Base-by-base conservation (phyloP, 179 eudicot species). In the Beta macrorhiza region DNA sequence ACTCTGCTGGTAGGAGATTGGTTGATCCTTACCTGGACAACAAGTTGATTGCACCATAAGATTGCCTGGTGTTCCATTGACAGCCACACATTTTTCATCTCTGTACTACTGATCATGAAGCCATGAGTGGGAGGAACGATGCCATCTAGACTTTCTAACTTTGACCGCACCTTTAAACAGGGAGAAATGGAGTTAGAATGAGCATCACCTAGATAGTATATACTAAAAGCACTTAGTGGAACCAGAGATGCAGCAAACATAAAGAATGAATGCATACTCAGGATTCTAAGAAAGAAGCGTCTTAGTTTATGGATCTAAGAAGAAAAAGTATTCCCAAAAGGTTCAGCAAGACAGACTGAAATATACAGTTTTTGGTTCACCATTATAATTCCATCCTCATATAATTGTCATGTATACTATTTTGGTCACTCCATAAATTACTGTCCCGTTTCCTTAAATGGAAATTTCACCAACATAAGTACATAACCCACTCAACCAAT, bases 1-100 rank as follows among this genome's bases (percentile, higher is more conserved):
- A 73, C 51, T 53, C 58, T 29, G 5, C n/a, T 52, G 44, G 19
- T 72, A 25, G 29, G 71, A 73, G 4, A 67, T 22, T 76, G 5
- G 2, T 65, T 19, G 70, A 80, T 64, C 80, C 89, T 87, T 85
- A 97, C 99, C 87, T 97, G 99, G 69, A 90, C 93, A 81, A 89
- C 93, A 62, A 94, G 89, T 84, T 97, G 97, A 87, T 97, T 97
- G 83, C 99, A 97, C 99, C 99, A 97, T 59, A 97, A 81, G 78
- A 97, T 97, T 84, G 89, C 90, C 85, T 97, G 98, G 86, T 97
- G 99, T 81, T 95, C 99, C 99, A 97, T 97, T 75, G 99, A 93
- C 87, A 93, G 84, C 99, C 99, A 97, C 32, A 93, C 98, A 89
- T 93, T 97, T 87, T 87, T 92, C 94, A 97, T 90, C 80, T 90